Evolutionary conservation across 129 eudicot species (phyloP).

Genomic region (Oenanthe sinensis): DNA sequence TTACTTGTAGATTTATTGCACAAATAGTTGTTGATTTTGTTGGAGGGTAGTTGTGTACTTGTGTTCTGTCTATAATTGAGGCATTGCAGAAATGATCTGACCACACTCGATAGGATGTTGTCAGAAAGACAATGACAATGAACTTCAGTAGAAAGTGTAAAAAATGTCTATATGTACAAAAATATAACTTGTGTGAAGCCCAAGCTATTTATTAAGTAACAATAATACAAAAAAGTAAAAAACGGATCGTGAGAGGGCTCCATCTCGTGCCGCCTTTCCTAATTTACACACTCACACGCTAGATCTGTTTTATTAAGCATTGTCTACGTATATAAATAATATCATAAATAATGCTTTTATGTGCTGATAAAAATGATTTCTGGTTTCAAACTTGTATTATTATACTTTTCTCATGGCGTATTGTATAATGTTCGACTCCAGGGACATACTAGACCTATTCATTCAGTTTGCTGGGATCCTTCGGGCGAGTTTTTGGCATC

Average conservation of each 20-base stretch:
- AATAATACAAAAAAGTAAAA: too few species aligned
- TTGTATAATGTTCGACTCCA: background rate
- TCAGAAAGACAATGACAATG: background rate
- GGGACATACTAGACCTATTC: slow-evolving; percentile 55
- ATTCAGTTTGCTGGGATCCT: slow-evolving; percentile 56
- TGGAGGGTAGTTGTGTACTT: background rate
- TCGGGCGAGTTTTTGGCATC: slow-evolving; percentile 54
- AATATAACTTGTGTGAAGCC: background rate
- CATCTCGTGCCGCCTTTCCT: too few species aligned
- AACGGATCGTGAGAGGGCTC: too few species aligned
- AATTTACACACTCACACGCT: background rate
- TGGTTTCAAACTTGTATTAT: background rate
- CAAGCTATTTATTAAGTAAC: background rate
- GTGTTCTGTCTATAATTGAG: background rate
- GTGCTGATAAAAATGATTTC: background rate
- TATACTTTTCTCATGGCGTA: background rate
- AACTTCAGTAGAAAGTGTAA: too few species aligned
- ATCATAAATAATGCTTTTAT: background rate
- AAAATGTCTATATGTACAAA: too few species aligned
- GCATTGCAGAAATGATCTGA: background rate
- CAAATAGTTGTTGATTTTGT: background rate
- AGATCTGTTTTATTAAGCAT: background rate
- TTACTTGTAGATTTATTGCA: background rate
- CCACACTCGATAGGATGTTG: background rate
- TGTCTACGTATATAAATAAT: background rate